These are phyloP conservation scores for Calonectria fujianensis DNA, from an alignment of 2,329 filamentous ascomycete species.

Conservation along the genomic window DNA sequence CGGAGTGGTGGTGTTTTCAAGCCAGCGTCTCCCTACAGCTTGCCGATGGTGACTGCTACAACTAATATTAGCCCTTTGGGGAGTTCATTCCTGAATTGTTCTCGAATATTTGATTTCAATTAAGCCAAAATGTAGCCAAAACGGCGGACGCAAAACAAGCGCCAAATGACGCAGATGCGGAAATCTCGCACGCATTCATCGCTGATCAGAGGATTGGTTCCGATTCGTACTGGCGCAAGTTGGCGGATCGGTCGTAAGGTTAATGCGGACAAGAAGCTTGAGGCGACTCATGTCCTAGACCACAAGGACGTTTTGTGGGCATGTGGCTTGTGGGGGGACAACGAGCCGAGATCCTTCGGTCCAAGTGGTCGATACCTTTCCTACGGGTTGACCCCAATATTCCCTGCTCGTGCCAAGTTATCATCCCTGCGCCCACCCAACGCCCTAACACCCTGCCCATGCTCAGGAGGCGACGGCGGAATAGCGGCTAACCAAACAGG, in stretches of 20 bases:
- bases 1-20: constrained; percentile 2
- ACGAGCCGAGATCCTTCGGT: constrained; percentile 47
- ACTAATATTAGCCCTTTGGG: not conserved
- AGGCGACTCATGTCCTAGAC: constrained; percentile 41
- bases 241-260: constrained; percentile 47
- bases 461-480: constrained; percentile 22
- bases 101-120: constrained; percentile 1
- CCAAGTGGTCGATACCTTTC: constrained; percentile 33
- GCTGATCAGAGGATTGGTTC: constrained; percentile 50
- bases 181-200: constrained; percentile 40
- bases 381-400: constrained; percentile 13
- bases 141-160: constrained; percentile 25
- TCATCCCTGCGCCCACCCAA: constrained; percentile 6
- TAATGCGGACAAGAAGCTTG: constrained; percentile 42
- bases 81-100: not conserved
- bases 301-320: constrained; percentile 29
- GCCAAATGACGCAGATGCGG: constrained; percentile 41
- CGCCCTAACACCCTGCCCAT: constrained; percentile 31
- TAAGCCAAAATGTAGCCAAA: constrained; percentile 2
- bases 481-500: not conserved
- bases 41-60: not conserved
- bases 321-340: constrained; percentile 47
- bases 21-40: constrained; percentile 21
- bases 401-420: constrained; percentile 20
- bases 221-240: constrained; percentile 49